These are phyloP conservation scores for Gastrodia elata DNA, from an alignment of 106 monocot species.

Conservation along the genomic window DNA sequence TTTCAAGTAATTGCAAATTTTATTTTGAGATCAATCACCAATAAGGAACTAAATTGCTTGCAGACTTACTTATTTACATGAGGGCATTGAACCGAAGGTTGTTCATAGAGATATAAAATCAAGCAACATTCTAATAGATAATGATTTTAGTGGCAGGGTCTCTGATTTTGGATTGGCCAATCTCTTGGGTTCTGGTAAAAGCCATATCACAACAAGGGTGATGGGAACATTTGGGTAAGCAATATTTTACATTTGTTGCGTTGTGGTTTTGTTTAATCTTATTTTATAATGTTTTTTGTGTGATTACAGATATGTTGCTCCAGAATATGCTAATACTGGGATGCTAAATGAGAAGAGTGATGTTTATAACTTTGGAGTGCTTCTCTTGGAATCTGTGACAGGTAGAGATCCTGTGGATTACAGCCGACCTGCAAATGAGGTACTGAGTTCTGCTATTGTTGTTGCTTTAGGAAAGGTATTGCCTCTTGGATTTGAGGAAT, in stretches of 20 bases:
- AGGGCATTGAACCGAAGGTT: conserved; percentile 96
- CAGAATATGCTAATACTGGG: conserved; percentile 45
- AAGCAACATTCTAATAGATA: conserved; percentile 89
- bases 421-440: conserved; percentile 30
- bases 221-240: conserved; percentile 98
- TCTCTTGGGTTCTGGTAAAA: conserved; percentile 79
- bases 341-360: conserved; percentile 45
- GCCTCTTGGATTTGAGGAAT: no score
- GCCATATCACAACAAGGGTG: conserved; percentile 78
- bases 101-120: conserved; percentile 97
- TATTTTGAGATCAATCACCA: not conserved
- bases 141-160: conserved; percentile 79
- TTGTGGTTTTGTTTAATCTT: not conserved
- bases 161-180: conserved; percentile 98
- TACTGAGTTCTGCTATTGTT: no score
- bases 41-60: not conserved
- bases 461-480: no score
- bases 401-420: conserved; percentile 41
- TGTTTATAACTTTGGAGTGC: conserved; percentile 39
- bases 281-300: not conserved
- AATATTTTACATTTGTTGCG: not conserved
- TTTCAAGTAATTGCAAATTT: not conserved
- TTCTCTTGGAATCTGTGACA: conserved; percentile 29
- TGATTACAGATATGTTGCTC: conserved; percentile 30
- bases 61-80: conserved; percentile 94